A percentile compares a stretch with the other conserved stretches of the same genome.
These are phyloP conservation scores for Plasmodium adleri DNA, from an alignment of 169 alveolate species.

Conservation along the genomic window DNA sequence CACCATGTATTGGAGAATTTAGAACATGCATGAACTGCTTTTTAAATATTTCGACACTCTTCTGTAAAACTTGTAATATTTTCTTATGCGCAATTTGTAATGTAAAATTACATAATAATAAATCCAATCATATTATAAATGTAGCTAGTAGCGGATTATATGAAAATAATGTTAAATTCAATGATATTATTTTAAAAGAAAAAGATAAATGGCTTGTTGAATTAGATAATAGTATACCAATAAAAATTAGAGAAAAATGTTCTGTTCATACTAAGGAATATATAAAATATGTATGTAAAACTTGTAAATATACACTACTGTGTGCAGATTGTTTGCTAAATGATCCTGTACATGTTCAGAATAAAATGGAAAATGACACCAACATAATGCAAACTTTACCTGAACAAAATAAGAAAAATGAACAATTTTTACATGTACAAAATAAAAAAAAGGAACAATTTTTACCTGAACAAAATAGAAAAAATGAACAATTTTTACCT, in stretches of 20 bases:
- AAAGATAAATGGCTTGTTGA: conserved; percentile 75
- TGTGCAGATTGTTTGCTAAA: conserved; percentile 67
- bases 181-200: conserved; percentile 55
- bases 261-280: conserved; percentile 49
- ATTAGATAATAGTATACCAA: conserved; percentile 31
- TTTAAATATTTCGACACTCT: conserved; percentile 54
- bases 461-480: too few relatives aligned
- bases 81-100: conserved; percentile 74
- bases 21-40: conserved; percentile 76
- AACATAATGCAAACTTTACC: neutral
- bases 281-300: conserved; percentile 62
- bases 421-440: too few relatives aligned
- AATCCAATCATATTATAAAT: conserved; percentile 27
- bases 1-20: conserved; percentile 75
- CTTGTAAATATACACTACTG: conserved; percentile 34
- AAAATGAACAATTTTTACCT: too few relatives aligned
- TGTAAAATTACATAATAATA: conserved; percentile 49
- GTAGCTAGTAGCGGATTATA: conserved; percentile 63
- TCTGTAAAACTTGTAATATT: conserved; percentile 73
- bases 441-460: too few relatives aligned
- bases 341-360: conserved; percentile 64
- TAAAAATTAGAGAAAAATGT: conserved; percentile 71
- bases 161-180: conserved; percentile 40
- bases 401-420: neutral
- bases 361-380: neutral